Base-by-base conservation (phyloP, 768 basidiomycete species). In the Collybia sp. region DNA sequence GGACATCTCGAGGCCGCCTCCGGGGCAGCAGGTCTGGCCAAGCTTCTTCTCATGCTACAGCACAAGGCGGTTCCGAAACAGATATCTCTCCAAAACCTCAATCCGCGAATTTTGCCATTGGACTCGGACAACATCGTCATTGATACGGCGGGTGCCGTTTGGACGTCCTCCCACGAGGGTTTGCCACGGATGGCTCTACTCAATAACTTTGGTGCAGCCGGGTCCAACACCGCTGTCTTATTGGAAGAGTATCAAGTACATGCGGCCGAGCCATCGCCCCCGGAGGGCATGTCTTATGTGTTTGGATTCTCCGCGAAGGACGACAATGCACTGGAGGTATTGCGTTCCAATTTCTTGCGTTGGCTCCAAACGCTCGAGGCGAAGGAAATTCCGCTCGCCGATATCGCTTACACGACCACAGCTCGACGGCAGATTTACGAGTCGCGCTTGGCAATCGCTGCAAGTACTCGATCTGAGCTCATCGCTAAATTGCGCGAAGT, bases 1-100 rank as follows among this genome's bases (percentile, higher is more conserved):
- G 86, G 87, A 0, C 87, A 89, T 56, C 66, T 83, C 4, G 88
- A 87, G 56, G 83, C 84, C 1, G 85, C 86, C 11, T 87, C 85
- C 9, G 86, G 88, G 1, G 76, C 80, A 4, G 81, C 82, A 6
- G 76, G 85, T n/a, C 71, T 89, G 5, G 83, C 80, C 5, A 89
- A 89, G 49, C 64, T 87, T 35, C 58, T 88, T 30, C 64, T 88
- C 40, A 88, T 88, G 88, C 51, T 88, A 31, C 69, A 62, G 18
- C 68, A 83, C 33, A 60, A 64, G 15, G 54, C 56, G 5, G 82
- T 89, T 38, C 85, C 85, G 8, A 68, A 64, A 30, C 78, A 80
- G 45, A 80, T 86, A 36, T 83, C 79, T 0, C 58, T 85, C 30
- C 61, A 67, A 48, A 70, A 62, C 0, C 66, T 84, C 6, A 85